Evolutionary conservation across 2,329 filamentous ascomycete genomes (phyloP), one percentile per base, ranked within the genome.

Genomic region (Sarocladiaceae sp.): DNA sequence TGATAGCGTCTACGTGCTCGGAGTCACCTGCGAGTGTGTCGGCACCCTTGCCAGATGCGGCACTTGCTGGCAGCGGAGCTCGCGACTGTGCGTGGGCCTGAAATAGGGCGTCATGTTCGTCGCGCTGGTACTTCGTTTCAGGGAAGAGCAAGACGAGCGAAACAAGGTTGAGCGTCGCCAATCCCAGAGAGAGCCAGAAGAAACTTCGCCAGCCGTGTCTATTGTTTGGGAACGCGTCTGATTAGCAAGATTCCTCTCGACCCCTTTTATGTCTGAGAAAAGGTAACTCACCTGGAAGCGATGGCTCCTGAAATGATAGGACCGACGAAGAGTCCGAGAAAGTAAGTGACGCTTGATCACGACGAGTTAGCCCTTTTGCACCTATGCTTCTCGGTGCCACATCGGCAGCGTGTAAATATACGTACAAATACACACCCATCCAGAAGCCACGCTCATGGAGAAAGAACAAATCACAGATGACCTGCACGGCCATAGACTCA

Each of bases 1-100:
- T 4, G 65, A 63, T 20, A 80, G 79, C 20, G 78, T 77, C 5
- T 77, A 78, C 39, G 76, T 72, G 3, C n/a, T n/a, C n/a, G 22
- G 40, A 22, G 22, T 11, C 22, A 15, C 23, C 40, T 22, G 25
- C 40, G 25, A 12, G 40, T 10, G 15, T 44, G 22, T 13, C 40
- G 10, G 20, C 40, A n/a, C 4, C 17, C 22, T 44, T 26, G 11
- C 10, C 12, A 12, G 4, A 7, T 12, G 40, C 12, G 5, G 15
- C 40, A 22, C 22, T 12, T 6, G 40, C 17, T 15, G n/a, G n/a
- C n/a, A n/a, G n/a, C n/a, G n/a, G n/a, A n/a, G n/a, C n/a, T n/a
- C n/a, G n/a, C n/a, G n/a, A n/a, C n/a, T n/a, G n/a, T n/a, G n/a
- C n/a, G n/a, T n/a, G n/a, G n/a, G n/a, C n/a, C n/a, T n/a, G n/a